Base-by-base conservation (phyloP, 768 basidiomycete genomes). In the Tylopilus subfusipes region DNA sequence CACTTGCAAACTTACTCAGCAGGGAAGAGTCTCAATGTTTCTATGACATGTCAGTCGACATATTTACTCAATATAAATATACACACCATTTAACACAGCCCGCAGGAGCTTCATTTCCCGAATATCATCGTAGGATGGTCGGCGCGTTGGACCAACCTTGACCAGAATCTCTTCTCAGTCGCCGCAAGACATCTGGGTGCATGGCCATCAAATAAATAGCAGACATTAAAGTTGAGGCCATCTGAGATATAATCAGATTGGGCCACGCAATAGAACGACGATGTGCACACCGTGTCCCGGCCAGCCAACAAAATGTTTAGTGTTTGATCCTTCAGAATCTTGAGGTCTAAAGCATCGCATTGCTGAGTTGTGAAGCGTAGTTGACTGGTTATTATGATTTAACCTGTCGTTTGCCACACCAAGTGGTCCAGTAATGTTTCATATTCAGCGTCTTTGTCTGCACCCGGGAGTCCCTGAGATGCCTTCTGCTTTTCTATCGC, bases 301-400 rank as follows among this genome's bases (percentile, higher is more conserved):
- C 76, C 75, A 21, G 79, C 78, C 10, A 80, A 65, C 36, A 80
- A 55, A 42, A 79, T 71, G 46, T 75, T 77, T 48, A 78, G 53
- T 12, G 71, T 74, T 56, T 77, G 73, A 47, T 78, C 77, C 50
- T 68, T 73, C 21, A 80, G 50, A 18, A 76, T 51, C 21, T 62
- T 67, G 54, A 59, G 33, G 21, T 73, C 71, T 73, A 22, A 27
- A 14, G 10, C 14, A 30, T 21, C 25, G 30, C 21, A 2, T 29
- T n/a, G 11, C 40, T 48, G 24, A 39, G 38, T 34, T 5, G 0
- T 0, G 9, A 39, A 13, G 38, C 2, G 7, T n/a, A 39, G 4
- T 13, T 7, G 3, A 11, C 7, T 24, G 31, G 14, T 19, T 1
- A 6, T 9, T 9, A 14, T 18, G 2, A 42, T 14, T 18, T 53